Conservation (phyloP, 139 green algal genomes). For the Picochlorum sp. region DNA sequence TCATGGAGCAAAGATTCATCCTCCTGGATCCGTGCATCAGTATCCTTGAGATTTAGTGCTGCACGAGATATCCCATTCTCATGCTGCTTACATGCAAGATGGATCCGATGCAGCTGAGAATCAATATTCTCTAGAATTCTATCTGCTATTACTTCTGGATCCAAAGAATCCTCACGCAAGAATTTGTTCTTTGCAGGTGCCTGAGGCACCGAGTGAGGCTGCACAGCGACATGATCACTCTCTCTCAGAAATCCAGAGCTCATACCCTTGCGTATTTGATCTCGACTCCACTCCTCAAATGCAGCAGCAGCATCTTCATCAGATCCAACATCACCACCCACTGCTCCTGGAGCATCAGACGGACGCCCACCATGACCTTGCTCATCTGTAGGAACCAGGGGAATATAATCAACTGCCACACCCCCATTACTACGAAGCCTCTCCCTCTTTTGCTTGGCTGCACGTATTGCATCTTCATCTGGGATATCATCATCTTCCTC, state of each 20-base stretch:
- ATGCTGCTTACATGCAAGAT: conserved; percentile 7
- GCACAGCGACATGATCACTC: not conserved
- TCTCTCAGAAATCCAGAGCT: conserved; percentile 3
- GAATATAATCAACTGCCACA: conserved; percentile 53
- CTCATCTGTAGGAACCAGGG: conserved; percentile 20
- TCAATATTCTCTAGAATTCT: not conserved
- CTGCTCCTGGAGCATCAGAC: not conserved
- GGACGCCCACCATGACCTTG: not conserved
- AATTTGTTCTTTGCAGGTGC: not conserved
- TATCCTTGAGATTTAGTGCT: conserved; percentile 32
- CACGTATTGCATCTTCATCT: conserved; percentile 56
- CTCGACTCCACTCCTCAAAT: conserved; percentile 42
- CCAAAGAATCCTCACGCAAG: not conserved
- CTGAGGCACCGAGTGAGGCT: not conserved
- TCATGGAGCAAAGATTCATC: conserved; percentile 11
- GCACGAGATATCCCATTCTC: conserved; percentile 10
- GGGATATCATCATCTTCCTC: conserved; percentile 24
- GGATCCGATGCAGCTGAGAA: conserved; percentile 15
- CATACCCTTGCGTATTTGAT: conserved; percentile 62
- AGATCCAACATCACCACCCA: not conserved
- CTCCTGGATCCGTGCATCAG: conserved; percentile 19
- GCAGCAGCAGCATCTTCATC: conserved; percentile 49
- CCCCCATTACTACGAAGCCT: conserved; percentile 34
- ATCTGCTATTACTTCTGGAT: not conserved
- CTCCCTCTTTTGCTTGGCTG: conserved; percentile 65